phyloP scores from a whole-genome alignment of 2,329 filamentous ascomycete genomes.

The Monosporascus sp. region DNA sequence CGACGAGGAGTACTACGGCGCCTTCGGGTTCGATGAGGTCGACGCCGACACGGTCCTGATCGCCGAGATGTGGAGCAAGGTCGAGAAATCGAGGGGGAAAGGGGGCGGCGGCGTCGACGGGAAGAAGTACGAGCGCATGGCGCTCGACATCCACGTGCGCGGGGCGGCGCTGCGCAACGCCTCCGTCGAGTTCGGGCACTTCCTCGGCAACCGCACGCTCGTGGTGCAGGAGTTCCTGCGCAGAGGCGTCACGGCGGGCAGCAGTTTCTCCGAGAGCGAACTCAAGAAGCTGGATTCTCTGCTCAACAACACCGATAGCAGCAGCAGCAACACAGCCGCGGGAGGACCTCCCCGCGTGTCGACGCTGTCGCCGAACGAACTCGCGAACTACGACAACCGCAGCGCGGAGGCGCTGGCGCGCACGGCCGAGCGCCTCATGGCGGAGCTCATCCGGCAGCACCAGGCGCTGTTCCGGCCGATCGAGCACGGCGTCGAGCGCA shows the following conservation, averaged over 20 bases:
- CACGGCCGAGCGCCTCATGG: neutral
- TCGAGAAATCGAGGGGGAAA: neutral
- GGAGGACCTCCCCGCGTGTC: neutral
- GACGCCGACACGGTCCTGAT: slow-evolving; percentile 4
- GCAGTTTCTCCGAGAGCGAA: neutral
- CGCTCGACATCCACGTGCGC: neutral
- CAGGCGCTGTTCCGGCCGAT: neutral
- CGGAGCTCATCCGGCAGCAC: slow-evolving; percentile 2
- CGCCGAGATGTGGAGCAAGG: neutral
- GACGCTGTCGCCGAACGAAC: neutral
- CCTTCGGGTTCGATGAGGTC: slow-evolving; percentile 5
- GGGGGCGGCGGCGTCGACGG: neutral
- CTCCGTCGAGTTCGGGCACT: neutral
- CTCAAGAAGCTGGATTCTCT: neutral
- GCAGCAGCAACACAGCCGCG: neutral
- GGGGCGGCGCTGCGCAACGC: neutral
- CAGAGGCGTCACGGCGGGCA: neutral
- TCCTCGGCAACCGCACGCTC: neutral
- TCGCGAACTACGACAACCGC: neutral
- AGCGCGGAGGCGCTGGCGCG: neutral
- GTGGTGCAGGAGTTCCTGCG: slow-evolving; percentile 1
- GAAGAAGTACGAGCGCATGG: neutral
- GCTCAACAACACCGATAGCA: neutral
- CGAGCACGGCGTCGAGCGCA: neutral
- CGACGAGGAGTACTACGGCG: slow-evolving; percentile 3